Percentiles rank a stretch among this genome's conserved stretches.
These are phyloP conservation scores for Alternaria arbusti DNA, from an alignment of 2,329 filamentous ascomycete genomes.

Conservation along the genomic window DNA sequence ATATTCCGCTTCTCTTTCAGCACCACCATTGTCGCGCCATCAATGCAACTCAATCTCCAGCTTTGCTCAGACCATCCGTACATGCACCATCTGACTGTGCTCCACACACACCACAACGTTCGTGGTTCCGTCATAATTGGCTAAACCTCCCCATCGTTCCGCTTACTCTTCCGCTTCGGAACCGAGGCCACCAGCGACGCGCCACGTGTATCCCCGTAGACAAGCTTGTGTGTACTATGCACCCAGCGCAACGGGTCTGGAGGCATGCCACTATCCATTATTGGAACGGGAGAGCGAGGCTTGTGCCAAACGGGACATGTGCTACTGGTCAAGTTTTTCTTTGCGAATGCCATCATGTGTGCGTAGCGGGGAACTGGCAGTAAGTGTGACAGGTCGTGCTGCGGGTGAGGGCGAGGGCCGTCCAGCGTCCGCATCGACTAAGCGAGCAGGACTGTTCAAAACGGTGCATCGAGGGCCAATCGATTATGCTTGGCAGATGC, in stretches of 20 bases:
- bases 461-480: constrained; percentile 34
- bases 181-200: constrained; percentile 37
- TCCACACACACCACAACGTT: constrained; percentile 9
- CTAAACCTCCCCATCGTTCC: constrained; percentile 21
- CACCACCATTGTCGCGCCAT: constrained; percentile 16
- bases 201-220: constrained; percentile 46
- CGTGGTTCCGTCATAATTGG: constrained; percentile 24
- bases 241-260: constrained; percentile 18
- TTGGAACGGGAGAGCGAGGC: constrained; percentile 12
- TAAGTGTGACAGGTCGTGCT: constrained; percentile 43
- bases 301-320: constrained; percentile 12
- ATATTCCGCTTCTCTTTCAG: constrained; percentile 3
- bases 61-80: constrained; percentile 7
- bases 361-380: constrained; percentile 23
- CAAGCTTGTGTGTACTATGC: constrained; percentile 14
- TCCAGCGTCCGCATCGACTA: constrained; percentile 37
- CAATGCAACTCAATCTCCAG: constrained; percentile 17
- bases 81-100: constrained; percentile 15
- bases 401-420: constrained; percentile 40
- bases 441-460: constrained; percentile 34
- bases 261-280: constrained; percentile 28
- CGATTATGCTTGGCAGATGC: constrained; percentile 38
- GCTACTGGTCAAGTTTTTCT: constrained; percentile 9
- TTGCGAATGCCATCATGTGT: constrained; percentile 25
- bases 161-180: constrained; percentile 18